Base-by-base conservation (phyloP, 1,139 yeast species). In the Hemisphaericaspora subhashii region DNA sequence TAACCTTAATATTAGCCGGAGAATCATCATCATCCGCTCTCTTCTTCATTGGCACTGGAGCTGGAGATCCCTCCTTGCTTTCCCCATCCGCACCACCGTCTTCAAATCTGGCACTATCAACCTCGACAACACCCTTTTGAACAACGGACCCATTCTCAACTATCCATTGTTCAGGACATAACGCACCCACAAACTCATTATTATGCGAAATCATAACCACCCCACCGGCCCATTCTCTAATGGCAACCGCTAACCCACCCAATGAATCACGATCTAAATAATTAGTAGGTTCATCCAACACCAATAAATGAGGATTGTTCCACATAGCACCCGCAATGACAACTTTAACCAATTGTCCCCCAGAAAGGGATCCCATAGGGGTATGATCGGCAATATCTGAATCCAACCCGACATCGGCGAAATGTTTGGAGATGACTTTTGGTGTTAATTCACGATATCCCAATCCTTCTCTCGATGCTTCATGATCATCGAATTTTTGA, bases 271-370 rank as follows among this genome's bases (percentile, higher is more conserved):
- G 84, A 75, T 92, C 98, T 81, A 92, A 83, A 77, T 92, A 92
- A 79, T 92, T 92, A 66, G 98, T 92, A 79, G 96, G 96, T 80
- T 89, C 97, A 81, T 92, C 98, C 50, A 92, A 77, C 31, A 92
- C 98, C 49, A 92, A 79, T 67, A 92, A 78, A 67, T 92, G 98
- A n/a, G 98, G 98, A 61, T 92, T 92, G 68, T 92, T 90, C 98
- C 98, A 92, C 95, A 92, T 92, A 50, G 98, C 98, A 66, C 98
- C 98, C 13, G 98, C 98, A 72, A 92, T 90, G 46, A 92, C 98
- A 47, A 92, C 98, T 69, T 92, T 92, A 47, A 92, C 98, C 60
- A 90, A 77, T 72, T 92, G 98, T 53, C 98, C 98, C 60, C 98
- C 98, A 30, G 97, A 89, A 47, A 92, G 74, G 9, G 96, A 88